Conservation (phyloP, 768 basidiomycete species). For the Dioszegia crocea region DNA sequence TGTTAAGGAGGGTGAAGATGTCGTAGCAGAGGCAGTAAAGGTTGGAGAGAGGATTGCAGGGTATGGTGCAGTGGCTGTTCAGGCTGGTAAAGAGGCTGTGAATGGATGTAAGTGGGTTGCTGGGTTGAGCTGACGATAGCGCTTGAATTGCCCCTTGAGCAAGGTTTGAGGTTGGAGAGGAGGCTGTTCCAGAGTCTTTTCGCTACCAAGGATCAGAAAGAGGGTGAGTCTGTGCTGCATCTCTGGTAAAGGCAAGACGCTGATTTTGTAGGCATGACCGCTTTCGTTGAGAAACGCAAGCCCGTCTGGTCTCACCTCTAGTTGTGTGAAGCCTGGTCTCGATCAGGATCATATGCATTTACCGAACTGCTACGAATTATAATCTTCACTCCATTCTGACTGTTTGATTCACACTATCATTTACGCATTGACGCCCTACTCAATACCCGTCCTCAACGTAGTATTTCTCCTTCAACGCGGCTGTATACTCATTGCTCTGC, state of each 20-base stretch:
- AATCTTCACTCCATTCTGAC: too few relatives aligned
- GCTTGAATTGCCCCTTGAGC: conserved; percentile 70
- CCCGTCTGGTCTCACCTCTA: conserved; percentile 69
- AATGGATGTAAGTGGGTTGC: conserved; percentile 65
- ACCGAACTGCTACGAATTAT: too few relatives aligned
- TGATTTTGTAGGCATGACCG: conserved; percentile 69
- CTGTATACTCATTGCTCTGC: too few relatives aligned
- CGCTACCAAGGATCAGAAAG: conserved; percentile 91
- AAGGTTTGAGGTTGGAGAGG: conserved; percentile 82
- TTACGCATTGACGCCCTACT: too few relatives aligned
- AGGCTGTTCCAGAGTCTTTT: conserved; percentile 87
- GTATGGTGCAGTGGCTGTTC: conserved; percentile 76
- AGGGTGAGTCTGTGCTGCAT: conserved; percentile 60
- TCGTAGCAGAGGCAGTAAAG: conserved; percentile 78
- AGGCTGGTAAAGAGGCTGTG: conserved; percentile 87
- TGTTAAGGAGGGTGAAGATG: conserved; percentile 68
- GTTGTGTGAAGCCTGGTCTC: not conserved
- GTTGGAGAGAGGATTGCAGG: conserved; percentile 73
- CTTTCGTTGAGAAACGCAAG: conserved; percentile 91
- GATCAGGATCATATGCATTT: too few relatives aligned
- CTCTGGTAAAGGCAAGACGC: not conserved
- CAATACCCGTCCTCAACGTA: too few relatives aligned
- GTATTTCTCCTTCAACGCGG: too few relatives aligned
- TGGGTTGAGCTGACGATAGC: conserved; percentile 53
- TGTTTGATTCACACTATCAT: too few relatives aligned